Evolutionary conservation across 179 eudicot species (phyloP).

Genomic region (Pouteria campechiana): DNA sequence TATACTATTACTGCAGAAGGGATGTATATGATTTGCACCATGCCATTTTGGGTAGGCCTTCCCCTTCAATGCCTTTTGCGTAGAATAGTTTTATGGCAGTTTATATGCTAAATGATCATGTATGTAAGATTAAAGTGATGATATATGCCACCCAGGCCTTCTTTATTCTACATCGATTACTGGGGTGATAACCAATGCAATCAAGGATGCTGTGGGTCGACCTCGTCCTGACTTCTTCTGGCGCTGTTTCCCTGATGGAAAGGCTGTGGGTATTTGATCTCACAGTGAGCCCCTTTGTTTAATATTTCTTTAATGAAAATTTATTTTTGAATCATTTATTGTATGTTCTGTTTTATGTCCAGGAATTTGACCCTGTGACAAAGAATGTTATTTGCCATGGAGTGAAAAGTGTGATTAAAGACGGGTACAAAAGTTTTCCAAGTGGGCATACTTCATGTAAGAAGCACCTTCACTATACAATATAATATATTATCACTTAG

Average conservation of each 20-base stretch:
- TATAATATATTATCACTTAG: no score
- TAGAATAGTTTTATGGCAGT: neutral
- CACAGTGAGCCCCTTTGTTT: constrained; percentile 2
- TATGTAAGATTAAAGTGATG: constrained; percentile 3
- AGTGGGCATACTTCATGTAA: constrained; percentile 93
- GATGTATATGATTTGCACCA: constrained; percentile 93
- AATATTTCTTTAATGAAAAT: neutral
- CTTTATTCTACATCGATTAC: constrained; percentile 72
- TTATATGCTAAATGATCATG: neutral
- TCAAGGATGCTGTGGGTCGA: constrained; percentile 90
- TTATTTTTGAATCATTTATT: neutral
- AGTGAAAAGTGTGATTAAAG: constrained; percentile 48
- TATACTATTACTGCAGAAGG: constrained; percentile 59
- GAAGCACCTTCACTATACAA: constrained; percentile 13
- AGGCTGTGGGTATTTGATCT: constrained; percentile 33
- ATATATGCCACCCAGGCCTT: no score
- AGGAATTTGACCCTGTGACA: constrained; percentile 37
- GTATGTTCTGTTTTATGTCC: constrained; percentile 3
- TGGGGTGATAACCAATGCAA: constrained; percentile 79
- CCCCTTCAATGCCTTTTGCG: neutral
- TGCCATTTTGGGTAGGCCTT: constrained; percentile 58
- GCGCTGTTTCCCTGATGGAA: constrained; percentile 93
- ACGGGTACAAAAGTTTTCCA: constrained; percentile 90
- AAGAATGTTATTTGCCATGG: constrained; percentile 74
- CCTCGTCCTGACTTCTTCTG: constrained; percentile 98